Evolutionary conservation across 73 alveolate genomes (phyloP), one percentile per base, ranked within the genome.

Genomic region (Effrenium voratum): DNA sequence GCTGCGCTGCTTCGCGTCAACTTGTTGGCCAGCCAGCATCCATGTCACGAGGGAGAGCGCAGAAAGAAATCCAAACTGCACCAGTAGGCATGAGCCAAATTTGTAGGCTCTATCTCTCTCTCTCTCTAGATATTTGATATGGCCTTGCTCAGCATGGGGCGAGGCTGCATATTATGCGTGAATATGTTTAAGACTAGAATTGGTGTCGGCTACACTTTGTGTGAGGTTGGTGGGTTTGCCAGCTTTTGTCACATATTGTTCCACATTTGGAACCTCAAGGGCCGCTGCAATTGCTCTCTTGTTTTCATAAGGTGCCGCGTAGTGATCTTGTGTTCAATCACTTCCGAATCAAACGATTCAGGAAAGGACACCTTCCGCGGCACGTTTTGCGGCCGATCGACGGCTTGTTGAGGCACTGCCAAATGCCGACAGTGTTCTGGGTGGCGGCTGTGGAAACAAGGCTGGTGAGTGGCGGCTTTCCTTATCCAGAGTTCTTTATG

Each of bases 371-470:
- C n/a, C 26, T 26, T 12, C 44, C 3, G 36, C 5, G 80, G 80
- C 24, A 66, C 30, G 41, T 5, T 32, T 68, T 19, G 44, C n/a
- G 80, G 32, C n/a, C 16, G 19, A 19, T 26, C n/a, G 44, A 41
- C 32, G 41, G 44, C 38, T 68, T 38, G 44, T 32, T n/a, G 44
- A 68, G 80, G 49, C 82, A 36, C 52, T 72, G 82, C 82, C 82
- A 44, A 70, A 46, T 55, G 3, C 52, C 6, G 88, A 32, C 46
- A 57, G 76, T 8, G 87, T 90, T 16, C 44, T 90, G 4, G 97
- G 97, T 45, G 97, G 97, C 26, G 97, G 97, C 22, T 90, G 97
- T 46, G 97, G 97, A 1, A 90, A 68, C 57, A n/a, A 68, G 82
- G 82, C 10, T 44, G 19, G 68, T 28, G 68, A 55, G 24, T 55